Conservation (phyloP, 2,329 filamentous ascomycete species). For the Fusarium sp. region DNA sequence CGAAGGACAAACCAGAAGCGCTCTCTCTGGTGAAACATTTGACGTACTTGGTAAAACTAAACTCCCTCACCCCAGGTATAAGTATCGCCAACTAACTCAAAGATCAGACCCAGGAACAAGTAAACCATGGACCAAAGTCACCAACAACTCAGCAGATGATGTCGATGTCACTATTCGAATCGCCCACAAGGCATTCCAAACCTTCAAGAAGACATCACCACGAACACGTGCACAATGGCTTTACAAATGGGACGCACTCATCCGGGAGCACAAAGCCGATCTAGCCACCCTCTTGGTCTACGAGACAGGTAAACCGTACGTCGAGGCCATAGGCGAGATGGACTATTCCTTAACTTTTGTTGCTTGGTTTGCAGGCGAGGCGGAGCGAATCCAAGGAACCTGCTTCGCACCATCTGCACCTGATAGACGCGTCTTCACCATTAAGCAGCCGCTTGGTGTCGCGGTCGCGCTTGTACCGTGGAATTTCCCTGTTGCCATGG, state of each 20-base stretch:
- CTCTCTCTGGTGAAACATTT: conserved; percentile 5
- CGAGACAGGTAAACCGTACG: conserved; percentile 70
- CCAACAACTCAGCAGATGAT: conserved; percentile 44
- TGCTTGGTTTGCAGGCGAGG: conserved; percentile 69
- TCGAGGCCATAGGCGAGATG: conserved; percentile 67
- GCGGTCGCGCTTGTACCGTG: conserved; percentile 56
- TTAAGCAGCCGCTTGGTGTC: conserved; percentile 68
- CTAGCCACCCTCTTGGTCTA: conserved; percentile 57
- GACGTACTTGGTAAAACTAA: conserved; percentile 10
- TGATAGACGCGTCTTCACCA: conserved; percentile 72
- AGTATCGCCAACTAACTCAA: neutral
- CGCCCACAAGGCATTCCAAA: conserved; percentile 54
- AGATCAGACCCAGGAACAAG: conserved; percentile 15
- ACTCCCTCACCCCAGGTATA: neutral
- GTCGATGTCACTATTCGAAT: conserved; percentile 44
- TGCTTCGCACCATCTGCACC: conserved; percentile 63
- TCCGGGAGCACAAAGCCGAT: conserved; percentile 55
- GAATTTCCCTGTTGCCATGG: conserved; percentile 73
- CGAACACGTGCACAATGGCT: conserved; percentile 53
- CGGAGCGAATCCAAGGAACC: conserved; percentile 63
- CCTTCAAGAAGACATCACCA: conserved; percentile 56
- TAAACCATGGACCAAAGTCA: conserved; percentile 6
- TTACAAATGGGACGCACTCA: conserved; percentile 55
- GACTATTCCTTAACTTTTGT: conserved; percentile 67
- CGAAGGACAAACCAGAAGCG: neutral